Conservation (phyloP, 2,329 filamentous ascomycete species). For the Ascocoryne sarcoides region DNA sequence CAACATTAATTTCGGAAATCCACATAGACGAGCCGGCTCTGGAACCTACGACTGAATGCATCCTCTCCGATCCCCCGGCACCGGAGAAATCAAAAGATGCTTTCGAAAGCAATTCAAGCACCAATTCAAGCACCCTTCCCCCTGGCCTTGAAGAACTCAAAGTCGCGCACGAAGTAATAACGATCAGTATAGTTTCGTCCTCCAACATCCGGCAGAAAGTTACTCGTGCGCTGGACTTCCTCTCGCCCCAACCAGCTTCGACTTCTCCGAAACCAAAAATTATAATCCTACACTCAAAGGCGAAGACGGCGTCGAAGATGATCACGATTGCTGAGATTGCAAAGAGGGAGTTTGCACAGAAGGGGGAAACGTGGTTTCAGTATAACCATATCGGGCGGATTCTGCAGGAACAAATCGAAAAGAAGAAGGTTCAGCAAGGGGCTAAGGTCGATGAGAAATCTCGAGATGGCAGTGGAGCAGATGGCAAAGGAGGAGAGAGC, state of each 20-base stretch:
- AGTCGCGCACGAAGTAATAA: constrained; percentile 36
- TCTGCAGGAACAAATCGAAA: constrained; percentile 22
- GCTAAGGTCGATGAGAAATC: neutral
- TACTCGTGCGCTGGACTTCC: constrained; percentile 19
- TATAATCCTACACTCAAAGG: constrained; percentile 32
- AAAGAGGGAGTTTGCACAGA: constrained; percentile 45
- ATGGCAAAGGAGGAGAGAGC: constrained; percentile 10
- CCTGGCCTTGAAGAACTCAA: constrained; percentile 21
- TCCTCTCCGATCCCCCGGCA: neutral
- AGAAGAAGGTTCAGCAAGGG: constrained; percentile 26
- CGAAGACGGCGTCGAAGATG: constrained; percentile 47
- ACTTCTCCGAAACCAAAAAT: constrained; percentile 29
- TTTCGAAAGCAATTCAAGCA: too few species aligned
- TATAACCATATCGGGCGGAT: constrained; percentile 28
- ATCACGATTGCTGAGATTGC: constrained; percentile 60
- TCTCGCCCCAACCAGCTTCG: constrained; percentile 17
- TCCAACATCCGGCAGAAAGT: constrained; percentile 41
- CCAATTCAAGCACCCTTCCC: constrained; percentile 25
- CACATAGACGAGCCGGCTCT: too few species aligned
- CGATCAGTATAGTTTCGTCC: constrained; percentile 49
- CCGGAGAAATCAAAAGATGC: too few species aligned
- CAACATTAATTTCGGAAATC: too few species aligned
- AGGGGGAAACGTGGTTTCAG: constrained; percentile 35
- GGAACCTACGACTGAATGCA: neutral
- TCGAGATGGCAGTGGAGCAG: neutral